Evolutionary conservation across 352 stramenopile species (phyloP).

Genomic region (Pythium vanterpoolii): DNA sequence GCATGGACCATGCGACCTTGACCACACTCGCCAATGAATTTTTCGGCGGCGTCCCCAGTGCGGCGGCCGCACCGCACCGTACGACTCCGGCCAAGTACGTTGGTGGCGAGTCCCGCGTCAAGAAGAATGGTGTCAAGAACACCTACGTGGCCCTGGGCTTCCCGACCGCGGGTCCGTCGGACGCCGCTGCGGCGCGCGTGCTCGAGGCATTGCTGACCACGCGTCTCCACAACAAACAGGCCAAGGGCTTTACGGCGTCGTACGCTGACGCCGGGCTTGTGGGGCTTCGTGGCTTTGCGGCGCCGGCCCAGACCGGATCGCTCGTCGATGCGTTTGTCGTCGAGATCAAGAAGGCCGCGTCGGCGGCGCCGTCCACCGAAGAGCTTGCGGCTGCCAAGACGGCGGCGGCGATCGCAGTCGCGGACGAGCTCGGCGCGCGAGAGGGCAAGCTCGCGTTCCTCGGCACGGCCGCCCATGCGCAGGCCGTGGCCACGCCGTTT

Average conservation of each 20-base stretch:
- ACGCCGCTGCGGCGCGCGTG: conserved; percentile 59
- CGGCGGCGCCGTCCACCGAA: conserved; percentile 50
- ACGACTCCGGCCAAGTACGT: conserved; percentile 55
- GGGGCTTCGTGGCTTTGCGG: conserved; percentile 55
- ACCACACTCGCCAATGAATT: conserved; percentile 59
- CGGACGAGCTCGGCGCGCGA: conserved; percentile 39
- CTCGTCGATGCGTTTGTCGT: conserved; percentile 68
- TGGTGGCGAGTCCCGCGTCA: conserved; percentile 74
- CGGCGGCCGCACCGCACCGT: conserved; percentile 22
- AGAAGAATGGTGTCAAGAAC: conserved; percentile 44
- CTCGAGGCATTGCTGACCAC: conserved; percentile 57
- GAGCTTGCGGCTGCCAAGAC: conserved; percentile 78
- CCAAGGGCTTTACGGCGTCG: conserved; percentile 51
- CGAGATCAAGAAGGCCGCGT: conserved; percentile 75
- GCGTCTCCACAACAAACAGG: conserved; percentile 64
- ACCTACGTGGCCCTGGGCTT: conserved; percentile 79
- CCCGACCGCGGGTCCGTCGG: conserved; percentile 46
- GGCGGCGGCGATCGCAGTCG: conserved; percentile 40
- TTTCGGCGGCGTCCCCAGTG: conserved; percentile 47
- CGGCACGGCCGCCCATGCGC: conserved; percentile 37
- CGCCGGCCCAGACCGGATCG: conserved; percentile 44
- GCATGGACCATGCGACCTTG: conserved; percentile 60
- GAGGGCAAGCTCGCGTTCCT: conserved; percentile 39
- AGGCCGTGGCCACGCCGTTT: conserved; percentile 40
- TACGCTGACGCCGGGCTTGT: conserved; percentile 67